Evolutionary conservation across 2,329 filamentous ascomycete species (phyloP), one percentile per base, ranked within the genome.

Genomic region (Colletotrichum neosansevieriae): DNA sequence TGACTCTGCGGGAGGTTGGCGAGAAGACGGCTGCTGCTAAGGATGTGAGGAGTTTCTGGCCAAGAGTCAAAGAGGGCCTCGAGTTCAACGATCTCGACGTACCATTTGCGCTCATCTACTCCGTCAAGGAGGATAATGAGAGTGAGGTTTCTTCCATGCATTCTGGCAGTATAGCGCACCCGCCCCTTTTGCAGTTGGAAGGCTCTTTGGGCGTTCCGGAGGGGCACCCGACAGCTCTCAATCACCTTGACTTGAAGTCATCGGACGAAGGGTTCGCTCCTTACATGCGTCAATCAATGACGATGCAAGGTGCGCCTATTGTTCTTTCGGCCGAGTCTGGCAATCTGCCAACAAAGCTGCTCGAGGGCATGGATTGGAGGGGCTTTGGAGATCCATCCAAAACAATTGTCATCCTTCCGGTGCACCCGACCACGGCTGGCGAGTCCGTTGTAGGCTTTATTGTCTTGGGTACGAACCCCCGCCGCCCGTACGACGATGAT

Each of bases 91-190:
- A 92, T 72, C 85, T 86, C 66, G 93, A 96, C 76, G 88, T 92
- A 4, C 93, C 93, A 0, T 93, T 95, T 74, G 89, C 89, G 19
- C 81, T 95, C 68, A 84, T 95, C 1, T 96, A 96, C 77, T 94
- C 92, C 1, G 89, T 93, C 3, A 85, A 82, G 58, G 91, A 94
- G 56, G 91, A 94, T 17, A 65, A 65, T 9, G 92, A 93, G 71
- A 92, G 89, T 75, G 92, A 94, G 66, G 84, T 86, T 5, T 90
- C 90, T 5, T 93, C 91, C 1, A 85, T 93, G 69, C 87, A 92
- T 73, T 93, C 91, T 0, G 90, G 87, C 44, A 91, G 88, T 70
- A 76, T 89, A 24, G 75, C 87, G 6, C 86, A 88, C 38, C 85
- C 88, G 2, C 89, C 90, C 36, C 85, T 89, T 36, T 86, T 93